phyloP scores from a whole-genome alignment of 2,329 filamentous ascomycete species.

The Cladophialophora yegresii region DNA sequence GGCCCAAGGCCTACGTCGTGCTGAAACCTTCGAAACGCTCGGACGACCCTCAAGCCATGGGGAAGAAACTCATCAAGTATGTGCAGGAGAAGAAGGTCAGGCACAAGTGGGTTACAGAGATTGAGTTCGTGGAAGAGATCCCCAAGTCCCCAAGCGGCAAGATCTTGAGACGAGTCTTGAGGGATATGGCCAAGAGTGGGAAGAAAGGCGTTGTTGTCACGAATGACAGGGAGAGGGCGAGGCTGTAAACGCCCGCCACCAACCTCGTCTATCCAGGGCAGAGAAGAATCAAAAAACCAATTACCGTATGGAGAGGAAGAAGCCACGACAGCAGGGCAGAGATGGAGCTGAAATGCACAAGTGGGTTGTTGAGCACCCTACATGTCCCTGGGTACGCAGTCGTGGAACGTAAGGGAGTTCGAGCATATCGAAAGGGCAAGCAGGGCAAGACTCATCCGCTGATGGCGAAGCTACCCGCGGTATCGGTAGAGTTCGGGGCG shows the following conservation, averaged over 20 bases:
- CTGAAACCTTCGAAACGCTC: slow-evolving; percentile 28
- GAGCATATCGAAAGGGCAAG: not conserved
- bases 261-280: not conserved
- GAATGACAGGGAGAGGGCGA: slow-evolving; percentile 31
- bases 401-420: not conserved
- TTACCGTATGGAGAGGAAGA: not conserved
- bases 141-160: slow-evolving; percentile 56
- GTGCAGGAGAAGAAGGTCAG: slow-evolving; percentile 46
- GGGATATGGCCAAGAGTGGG: slow-evolving; percentile 33
- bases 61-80: slow-evolving; percentile 34
- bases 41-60: slow-evolving; percentile 20
- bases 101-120: slow-evolving; percentile 45
- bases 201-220: slow-evolving; percentile 31
- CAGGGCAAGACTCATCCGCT: not conserved
- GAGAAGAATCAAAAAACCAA: not conserved
- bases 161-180: slow-evolving; percentile 45
- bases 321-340: not conserved
- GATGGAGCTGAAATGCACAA: not conserved
- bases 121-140: slow-evolving; percentile 53
- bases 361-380: not conserved
- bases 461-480: not conserved
- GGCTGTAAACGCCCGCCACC: slow-evolving; percentile 15
- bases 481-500: not conserved
- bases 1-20: slow-evolving; percentile 50
- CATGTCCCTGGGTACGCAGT: not conserved